Percentiles rank a stretch among this genome's conserved stretches.
phyloP scores from a whole-genome alignment of 1,284 basidiomycete species.

The Puccinia triticina region DNA sequence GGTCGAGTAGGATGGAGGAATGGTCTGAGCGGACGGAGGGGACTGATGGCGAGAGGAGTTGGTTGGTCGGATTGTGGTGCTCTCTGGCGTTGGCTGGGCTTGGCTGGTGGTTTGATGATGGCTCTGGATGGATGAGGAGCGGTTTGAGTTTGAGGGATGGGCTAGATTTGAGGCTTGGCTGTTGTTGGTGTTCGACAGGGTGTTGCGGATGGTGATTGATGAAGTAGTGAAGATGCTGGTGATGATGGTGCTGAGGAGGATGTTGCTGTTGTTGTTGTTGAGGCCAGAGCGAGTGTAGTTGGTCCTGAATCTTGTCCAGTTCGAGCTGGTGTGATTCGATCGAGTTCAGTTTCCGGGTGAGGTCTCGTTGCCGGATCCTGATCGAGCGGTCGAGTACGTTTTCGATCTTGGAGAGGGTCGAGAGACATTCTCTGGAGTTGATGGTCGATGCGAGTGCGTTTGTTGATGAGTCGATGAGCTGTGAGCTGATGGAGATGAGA shows the following conservation, averaged over 20 bases:
- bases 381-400: conserved; percentile 16
- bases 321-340: background rate
- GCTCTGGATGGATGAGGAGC: background rate
- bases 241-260: background rate
- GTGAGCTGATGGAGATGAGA: conserved; percentile 27
- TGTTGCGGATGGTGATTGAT: background rate
- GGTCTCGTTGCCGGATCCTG: background rate
- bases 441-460: conserved; percentile 24
- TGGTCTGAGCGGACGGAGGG: background rate
- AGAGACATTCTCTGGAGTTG: conserved; percentile 1
- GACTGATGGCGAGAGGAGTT: background rate
- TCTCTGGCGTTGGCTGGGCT: background rate
- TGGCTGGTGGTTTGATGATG: background rate
- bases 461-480: conserved; percentile 16
- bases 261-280: background rate
- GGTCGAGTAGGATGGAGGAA: background rate
- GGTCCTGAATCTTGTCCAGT: background rate
- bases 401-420: conserved; percentile 6
- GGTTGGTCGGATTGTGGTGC: background rate
- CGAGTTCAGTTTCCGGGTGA: background rate
- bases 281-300: background rate
- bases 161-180: background rate
- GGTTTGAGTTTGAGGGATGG: background rate
- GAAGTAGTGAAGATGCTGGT: background rate
- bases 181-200: background rate